These are phyloP conservation scores for Naganishia randhawae DNA, from an alignment of 768 basidiomycete species.

Conservation along the genomic window DNA sequence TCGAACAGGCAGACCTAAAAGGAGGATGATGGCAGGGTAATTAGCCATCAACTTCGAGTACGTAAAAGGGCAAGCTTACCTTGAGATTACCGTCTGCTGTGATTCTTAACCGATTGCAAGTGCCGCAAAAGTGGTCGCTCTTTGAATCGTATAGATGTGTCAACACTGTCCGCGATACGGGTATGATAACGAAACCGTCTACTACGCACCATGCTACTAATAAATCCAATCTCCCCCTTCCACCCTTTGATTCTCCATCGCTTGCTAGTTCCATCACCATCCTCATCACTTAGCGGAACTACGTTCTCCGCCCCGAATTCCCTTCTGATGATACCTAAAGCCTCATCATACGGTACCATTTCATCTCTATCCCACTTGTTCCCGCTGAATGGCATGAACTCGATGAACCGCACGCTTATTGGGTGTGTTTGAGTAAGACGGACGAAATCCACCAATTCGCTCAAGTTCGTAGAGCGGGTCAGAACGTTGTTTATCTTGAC, in stretches of 20 bases:
- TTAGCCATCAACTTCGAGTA: background rate
- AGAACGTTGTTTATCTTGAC: slow-evolving; percentile 83
- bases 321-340: slow-evolving; percentile 58
- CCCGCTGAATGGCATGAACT: slow-evolving; percentile 91
- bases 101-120: slow-evolving; percentile 76
- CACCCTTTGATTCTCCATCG: slow-evolving; percentile 72
- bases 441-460: slow-evolving; percentile 74
- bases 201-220: slow-evolving; percentile 53
- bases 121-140: slow-evolving; percentile 86
- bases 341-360: slow-evolving; percentile 70
- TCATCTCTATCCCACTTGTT: slow-evolving; percentile 80
- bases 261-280: slow-evolving; percentile 77
- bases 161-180: background rate
- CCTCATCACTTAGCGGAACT: slow-evolving; percentile 45
- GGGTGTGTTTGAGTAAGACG: slow-evolving; percentile 64
- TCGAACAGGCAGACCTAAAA: slow-evolving; percentile 80
- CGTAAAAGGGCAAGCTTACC: slow-evolving; percentile 51
- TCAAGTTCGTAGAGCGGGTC: slow-evolving; percentile 73
- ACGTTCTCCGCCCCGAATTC: slow-evolving; percentile 42
- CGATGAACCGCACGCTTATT: slow-evolving; percentile 78
- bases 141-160: slow-evolving; percentile 48
- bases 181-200: background rate
- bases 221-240: slow-evolving; percentile 71
- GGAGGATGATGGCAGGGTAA: background rate
- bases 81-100: slow-evolving; percentile 91